phyloP scores from a whole-genome alignment of 495 filamentous ascomycete species.

The Poronia punctata region DNA sequence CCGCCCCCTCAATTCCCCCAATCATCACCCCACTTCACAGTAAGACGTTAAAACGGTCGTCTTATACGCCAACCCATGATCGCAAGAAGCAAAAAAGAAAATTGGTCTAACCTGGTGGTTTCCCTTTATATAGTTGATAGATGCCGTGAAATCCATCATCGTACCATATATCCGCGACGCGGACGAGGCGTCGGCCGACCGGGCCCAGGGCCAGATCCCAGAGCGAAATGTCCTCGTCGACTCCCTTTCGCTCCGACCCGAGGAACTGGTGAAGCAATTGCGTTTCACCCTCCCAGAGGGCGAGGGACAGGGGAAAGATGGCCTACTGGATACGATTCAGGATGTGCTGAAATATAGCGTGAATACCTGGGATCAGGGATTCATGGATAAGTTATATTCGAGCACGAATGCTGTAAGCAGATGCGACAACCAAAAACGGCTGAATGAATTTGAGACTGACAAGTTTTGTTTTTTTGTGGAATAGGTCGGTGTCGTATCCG shows the following conservation, averaged over 20 bases:
- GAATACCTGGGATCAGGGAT: conserved; percentile 95
- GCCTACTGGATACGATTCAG: conserved; percentile 57
- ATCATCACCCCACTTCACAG: too few relatives aligned
- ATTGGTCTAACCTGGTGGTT: background rate
- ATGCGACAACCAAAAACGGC: background rate
- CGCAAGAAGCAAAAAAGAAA: background rate
- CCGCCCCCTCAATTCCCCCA: too few relatives aligned
- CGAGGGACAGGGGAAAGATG: conserved; percentile 60
- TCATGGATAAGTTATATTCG: conserved; percentile 87
- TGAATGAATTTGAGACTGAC: background rate
- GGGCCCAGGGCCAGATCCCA: conserved; percentile 45
- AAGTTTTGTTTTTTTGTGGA: background rate
- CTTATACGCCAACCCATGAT: background rate
- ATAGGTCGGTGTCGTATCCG: conserved; percentile 68
- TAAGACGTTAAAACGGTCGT: too few relatives aligned
- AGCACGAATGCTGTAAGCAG: conserved; percentile 66
- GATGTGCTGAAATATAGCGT: conserved; percentile 73
- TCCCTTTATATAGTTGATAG: conserved; percentile 51
- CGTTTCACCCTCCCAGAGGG: conserved; percentile 57
- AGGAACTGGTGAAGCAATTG: conserved; percentile 59
- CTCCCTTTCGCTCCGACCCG: conserved; percentile 54
- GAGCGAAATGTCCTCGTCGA: conserved; percentile 59
- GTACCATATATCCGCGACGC: conserved; percentile 72
- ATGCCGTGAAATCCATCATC: conserved; percentile 64
- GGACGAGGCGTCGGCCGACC: conserved; percentile 52